Evolutionary conservation across 768 basidiomycete genomes (phyloP), one percentile per base, ranked within the genome.

Genomic region (Melanogaster broomeanus): DNA sequence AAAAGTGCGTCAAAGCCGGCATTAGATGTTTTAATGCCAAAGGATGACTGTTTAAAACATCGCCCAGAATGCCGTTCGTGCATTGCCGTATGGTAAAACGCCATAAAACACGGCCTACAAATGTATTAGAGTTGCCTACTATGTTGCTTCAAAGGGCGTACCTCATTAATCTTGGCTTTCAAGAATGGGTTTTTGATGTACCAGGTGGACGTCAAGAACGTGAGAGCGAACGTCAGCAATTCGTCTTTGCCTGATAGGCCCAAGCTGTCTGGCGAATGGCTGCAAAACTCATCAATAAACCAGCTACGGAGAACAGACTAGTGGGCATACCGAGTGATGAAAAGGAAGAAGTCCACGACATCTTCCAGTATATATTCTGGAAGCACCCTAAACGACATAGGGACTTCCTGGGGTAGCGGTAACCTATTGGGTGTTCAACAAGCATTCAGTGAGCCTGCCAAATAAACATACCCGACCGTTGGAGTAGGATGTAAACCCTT

Each of bases 101-200:
- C 87, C 83, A 67, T 83, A 85, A 70, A 87, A 91, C 46, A 93
- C 67, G 10, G 86, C 84, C 88, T 93, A 58, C 5, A 11, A 9
- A 34, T 41, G 45, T 1, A 21, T 62, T 24, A 46, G 57, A 37
- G 43, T 42, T 21, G 42, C 18, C 37, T 37, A 34, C 11, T 27
- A 10, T 21, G 15, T n/a, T 19, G n/a, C 19, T 33, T 15, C 21
- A 35, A 25, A 24, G 6, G 55, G 38, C 77, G 39, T 56, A 93
- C 93, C 65, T 97, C 91, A 57, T 98, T 93, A 53, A 98, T 88
- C 71, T 98, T 96, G 18, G 93, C 84, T 71, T 98, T 98, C 61
- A 99, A 68, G 77, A 96, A 98, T 0, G 97, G 97, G 60, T 98
- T 99, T 76, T 97, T 97, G 78, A 99, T 95, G 67, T 94, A 98